phyloP scores from a whole-genome alignment of 495 filamentous ascomycete species.

The Neurospora sp. region DNA sequence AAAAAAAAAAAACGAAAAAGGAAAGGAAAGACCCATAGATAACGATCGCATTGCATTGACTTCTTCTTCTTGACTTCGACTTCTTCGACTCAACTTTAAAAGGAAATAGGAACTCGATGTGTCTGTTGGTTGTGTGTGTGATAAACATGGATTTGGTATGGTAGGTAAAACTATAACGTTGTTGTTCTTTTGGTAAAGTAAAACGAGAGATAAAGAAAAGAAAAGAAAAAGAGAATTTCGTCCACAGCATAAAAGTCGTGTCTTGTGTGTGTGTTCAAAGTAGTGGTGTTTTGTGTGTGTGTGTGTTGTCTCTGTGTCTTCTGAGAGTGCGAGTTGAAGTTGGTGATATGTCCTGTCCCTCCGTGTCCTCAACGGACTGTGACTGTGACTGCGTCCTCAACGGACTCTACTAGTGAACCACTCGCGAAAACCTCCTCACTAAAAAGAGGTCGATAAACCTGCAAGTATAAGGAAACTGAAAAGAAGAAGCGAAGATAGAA shows the following conservation, averaged over 20 bases:
- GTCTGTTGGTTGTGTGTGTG: background rate
- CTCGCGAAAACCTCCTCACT: background rate
- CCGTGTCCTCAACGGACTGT: background rate
- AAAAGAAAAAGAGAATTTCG: slow-evolving; percentile 1
- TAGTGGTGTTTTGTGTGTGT: background rate
- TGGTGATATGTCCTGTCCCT: background rate
- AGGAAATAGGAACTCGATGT: background rate
- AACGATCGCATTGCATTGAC: background rate
- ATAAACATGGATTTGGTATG: background rate
- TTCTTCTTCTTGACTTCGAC: background rate
- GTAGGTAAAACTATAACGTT: background rate
- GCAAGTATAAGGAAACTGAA: background rate
- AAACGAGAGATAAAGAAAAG: background rate
- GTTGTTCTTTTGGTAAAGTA: background rate
- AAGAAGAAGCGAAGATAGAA: background rate
- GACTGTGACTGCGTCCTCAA: background rate
- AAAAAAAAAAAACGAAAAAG: background rate
- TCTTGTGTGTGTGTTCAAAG: background rate
- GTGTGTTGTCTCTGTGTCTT: background rate
- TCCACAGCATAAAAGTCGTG: slow-evolving; percentile 7
- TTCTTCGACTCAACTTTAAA: background rate
- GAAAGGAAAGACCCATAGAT: background rate
- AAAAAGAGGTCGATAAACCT: background rate
- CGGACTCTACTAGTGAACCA: background rate
- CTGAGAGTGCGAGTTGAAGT: too few species aligned